A percentile compares a stretch with the other conserved stretches of the same genome.
Conservation (phyloP, 1,284 basidiomycete species). For the Hemileia vastatrix region DNA sequence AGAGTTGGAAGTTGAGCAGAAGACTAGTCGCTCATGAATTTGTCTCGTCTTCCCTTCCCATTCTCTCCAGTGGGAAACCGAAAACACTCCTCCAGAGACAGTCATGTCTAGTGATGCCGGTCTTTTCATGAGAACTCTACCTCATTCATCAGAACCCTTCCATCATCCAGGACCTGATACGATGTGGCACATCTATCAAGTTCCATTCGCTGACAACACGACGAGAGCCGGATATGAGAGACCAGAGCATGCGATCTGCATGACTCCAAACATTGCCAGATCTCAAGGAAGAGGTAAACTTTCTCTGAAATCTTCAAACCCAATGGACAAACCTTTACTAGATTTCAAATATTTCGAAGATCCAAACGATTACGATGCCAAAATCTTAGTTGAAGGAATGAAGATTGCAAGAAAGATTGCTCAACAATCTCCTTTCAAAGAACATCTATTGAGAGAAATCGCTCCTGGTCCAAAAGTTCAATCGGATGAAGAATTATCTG, state of each 20-base stretch:
- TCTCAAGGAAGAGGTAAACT: constrained; percentile 45
- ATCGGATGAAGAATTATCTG: constrained; percentile 38
- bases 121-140: constrained; percentile 40
- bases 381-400: constrained; percentile 50
- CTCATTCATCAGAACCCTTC: constrained; percentile 30
- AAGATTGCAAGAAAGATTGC: constrained; percentile 50
- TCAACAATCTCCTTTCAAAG: constrained; percentile 47
- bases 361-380: constrained; percentile 49
- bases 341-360: constrained; percentile 51
- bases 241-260: constrained; percentile 45
- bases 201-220: constrained; percentile 42
- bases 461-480: constrained; percentile 42
- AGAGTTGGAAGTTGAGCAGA: not conserved
- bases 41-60: constrained; percentile 15
- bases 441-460: constrained; percentile 40
- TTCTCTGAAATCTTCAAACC: constrained; percentile 47
- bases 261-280: constrained; percentile 47
- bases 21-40: not conserved
- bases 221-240: constrained; percentile 40
- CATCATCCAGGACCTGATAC: constrained; percentile 40
- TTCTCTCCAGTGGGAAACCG: constrained; percentile 34
- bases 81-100: constrained; percentile 41
- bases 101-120: constrained; percentile 45
- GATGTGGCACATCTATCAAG: constrained; percentile 41
- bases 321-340: constrained; percentile 47